A percentile compares a stretch with the other conserved stretches of the same genome.
phyloP scores from a whole-genome alignment of 2,329 filamentous ascomycete species.

The Neofusicoccum umdonicola region DNA sequence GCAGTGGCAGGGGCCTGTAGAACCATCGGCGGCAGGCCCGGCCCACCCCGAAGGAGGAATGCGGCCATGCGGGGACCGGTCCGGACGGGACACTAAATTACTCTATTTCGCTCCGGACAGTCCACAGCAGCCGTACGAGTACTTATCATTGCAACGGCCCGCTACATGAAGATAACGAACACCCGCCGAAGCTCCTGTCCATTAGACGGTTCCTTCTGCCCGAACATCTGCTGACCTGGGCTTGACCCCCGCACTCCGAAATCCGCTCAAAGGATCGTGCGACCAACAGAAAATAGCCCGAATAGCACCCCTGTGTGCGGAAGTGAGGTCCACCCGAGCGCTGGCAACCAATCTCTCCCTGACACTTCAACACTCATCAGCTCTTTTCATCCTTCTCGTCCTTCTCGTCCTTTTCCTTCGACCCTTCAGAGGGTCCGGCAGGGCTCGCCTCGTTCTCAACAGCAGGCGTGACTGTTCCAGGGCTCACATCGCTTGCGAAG shows the following conservation, averaged over 20 bases:
- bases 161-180: background rate
- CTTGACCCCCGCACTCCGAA: too few relatives aligned
- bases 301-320: background rate
- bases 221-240: too few relatives aligned
- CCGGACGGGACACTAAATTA: background rate
- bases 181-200: background rate
- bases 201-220: too few relatives aligned
- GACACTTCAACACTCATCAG: background rate
- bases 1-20: too few relatives aligned
- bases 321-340: too few relatives aligned
- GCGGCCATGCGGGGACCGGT: background rate
- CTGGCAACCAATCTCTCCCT: too few relatives aligned
- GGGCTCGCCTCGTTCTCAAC: background rate
- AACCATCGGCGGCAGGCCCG: background rate
- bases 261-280: background rate
- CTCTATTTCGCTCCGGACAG: background rate
- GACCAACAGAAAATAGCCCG: background rate
- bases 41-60: background rate
- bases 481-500: background rate
- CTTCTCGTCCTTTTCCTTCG: background rate
- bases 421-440: background rate
- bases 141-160: background rate
- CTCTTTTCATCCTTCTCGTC: background rate
- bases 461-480: slow-evolving; percentile 1
- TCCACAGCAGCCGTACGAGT: background rate